These are phyloP conservation scores for Obelidium mucronatum DNA, from an alignment of 192 early-diverging fungal genomes.

Conservation along the genomic window DNA sequence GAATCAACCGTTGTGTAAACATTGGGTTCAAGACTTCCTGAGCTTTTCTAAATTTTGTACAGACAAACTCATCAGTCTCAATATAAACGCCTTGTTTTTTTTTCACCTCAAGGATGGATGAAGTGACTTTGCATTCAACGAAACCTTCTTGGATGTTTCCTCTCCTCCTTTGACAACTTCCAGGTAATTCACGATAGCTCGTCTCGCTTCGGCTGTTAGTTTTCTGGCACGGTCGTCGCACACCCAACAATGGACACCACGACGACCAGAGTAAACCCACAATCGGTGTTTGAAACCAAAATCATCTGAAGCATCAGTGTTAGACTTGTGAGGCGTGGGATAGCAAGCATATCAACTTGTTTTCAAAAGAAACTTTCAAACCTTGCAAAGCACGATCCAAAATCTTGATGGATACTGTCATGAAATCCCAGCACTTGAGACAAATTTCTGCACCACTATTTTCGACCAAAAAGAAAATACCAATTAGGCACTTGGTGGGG, in stretches of 20 bases:
- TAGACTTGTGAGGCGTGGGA: not conserved
- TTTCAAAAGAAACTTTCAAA: slow-evolving; percentile 36
- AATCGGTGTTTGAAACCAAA: slow-evolving; percentile 94
- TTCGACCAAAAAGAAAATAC: too few species aligned
- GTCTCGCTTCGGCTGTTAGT: slow-evolving; percentile 78
- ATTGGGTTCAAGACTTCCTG: slow-evolving; percentile 68
- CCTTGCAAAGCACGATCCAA: slow-evolving; percentile 76
- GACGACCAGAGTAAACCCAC: slow-evolving; percentile 96
- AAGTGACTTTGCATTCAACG: slow-evolving; percentile 51
- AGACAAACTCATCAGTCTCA: too few species aligned
- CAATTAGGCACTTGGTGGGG: too few species aligned
- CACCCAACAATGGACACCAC: slow-evolving; percentile 99
- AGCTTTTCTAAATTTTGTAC: too few species aligned
- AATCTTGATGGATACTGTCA: slow-evolving; percentile 90
- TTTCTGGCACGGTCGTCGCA: slow-evolving; percentile 86
- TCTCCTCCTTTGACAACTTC: slow-evolving; percentile 81
- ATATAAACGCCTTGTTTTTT: too few species aligned
- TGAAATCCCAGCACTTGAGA: slow-evolving; percentile 91
- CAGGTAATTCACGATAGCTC: slow-evolving; percentile 84
- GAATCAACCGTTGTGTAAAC: slow-evolving; percentile 76
- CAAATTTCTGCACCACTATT: slow-evolving; percentile 84
- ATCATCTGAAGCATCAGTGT: slow-evolving; percentile 67
- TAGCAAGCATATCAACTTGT: not conserved
- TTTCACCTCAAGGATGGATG: slow-evolving; percentile 78
- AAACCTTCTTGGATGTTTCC: slow-evolving; percentile 76